Evolutionary conservation across 1,139 yeast genomes (phyloP).

Genomic region (Suhomyces chickasaworum): DNA sequence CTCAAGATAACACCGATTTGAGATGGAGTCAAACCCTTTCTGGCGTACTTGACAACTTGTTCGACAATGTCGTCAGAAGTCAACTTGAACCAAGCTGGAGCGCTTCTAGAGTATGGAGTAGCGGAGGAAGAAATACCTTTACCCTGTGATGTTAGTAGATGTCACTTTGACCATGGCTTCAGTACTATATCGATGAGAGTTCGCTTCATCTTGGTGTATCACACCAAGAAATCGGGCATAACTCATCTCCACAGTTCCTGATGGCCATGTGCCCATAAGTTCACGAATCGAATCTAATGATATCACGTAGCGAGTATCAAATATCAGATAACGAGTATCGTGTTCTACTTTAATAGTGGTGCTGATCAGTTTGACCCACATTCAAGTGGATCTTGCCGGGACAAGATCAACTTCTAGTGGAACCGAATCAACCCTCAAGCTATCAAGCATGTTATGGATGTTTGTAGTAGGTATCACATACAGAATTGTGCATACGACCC

Average conservation of each 20-base stretch:
- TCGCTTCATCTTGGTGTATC: background rate
- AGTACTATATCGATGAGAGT: background rate
- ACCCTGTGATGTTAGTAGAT: conserved; percentile 58
- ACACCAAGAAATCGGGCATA: background rate
- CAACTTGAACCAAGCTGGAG: conserved; percentile 99
- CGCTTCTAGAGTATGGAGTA: conserved; percentile 97
- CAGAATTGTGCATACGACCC: conserved; percentile 84
- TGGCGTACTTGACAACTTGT: conserved; percentile 98
- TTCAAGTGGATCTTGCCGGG: conserved; percentile 21
- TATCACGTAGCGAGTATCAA: too few species aligned
- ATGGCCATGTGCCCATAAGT: conserved; percentile 2
- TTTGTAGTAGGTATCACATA: conserved; percentile 44
- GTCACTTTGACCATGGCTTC: background rate
- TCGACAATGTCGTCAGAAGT: conserved; percentile 95
- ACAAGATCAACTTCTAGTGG: conserved; percentile 15
- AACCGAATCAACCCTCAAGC: conserved; percentile 34
- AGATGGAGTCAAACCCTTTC: conserved; percentile 99
- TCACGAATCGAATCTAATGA: too few species aligned
- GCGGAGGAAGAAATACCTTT: conserved; percentile 99
- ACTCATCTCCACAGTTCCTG: conserved; percentile 11
- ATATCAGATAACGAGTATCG: too few species aligned
- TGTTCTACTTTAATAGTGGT: conserved; percentile 22
- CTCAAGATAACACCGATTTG: conserved; percentile 99
- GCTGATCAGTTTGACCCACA: conserved; percentile 24
- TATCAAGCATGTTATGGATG: conserved; percentile 18